Percentiles rank a stretch among this genome's conserved stretches.
These are phyloP conservation scores for Monosporascus sp. DNA, from an alignment of 2,329 filamentous ascomycete species.

Conservation along the genomic window DNA sequence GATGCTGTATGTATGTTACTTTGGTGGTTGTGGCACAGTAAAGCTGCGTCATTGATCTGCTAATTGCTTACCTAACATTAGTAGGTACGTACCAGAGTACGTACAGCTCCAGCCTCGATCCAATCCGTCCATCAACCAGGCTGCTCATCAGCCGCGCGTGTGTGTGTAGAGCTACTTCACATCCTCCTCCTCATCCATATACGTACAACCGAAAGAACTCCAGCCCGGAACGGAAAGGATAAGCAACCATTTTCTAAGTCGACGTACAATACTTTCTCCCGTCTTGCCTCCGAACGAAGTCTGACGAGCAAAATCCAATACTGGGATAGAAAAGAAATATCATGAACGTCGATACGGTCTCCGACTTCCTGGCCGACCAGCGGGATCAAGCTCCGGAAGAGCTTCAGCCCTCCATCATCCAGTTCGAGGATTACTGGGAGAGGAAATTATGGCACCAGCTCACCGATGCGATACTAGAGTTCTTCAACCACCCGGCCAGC, in stretches of 20 bases:
- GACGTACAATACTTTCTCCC: too few relatives aligned
- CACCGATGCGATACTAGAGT: conserved; percentile 80
- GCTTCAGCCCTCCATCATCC: conserved; percentile 80
- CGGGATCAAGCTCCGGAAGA: conserved; percentile 83
- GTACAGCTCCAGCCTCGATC: background rate
- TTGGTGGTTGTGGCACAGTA: background rate
- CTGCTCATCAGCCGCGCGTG: conserved; percentile 39
- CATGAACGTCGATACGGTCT: conserved; percentile 85
- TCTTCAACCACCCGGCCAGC: conserved; percentile 80
- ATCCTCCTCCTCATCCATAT: too few relatives aligned
- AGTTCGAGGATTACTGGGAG: conserved; percentile 97
- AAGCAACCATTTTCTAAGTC: too few relatives aligned
- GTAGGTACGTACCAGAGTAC: conserved; percentile 16
- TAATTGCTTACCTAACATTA: too few relatives aligned
- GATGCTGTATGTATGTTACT: too few relatives aligned
- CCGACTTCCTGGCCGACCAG: conserved; percentile 88
- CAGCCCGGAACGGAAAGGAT: too few relatives aligned
- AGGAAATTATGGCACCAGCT: conserved; percentile 99
- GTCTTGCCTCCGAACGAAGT: background rate
- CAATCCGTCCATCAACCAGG: conserved; percentile 30
- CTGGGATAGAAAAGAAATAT: conserved; percentile 7
- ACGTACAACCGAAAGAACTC: too few relatives aligned
- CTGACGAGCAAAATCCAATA: background rate
- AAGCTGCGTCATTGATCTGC: background rate
- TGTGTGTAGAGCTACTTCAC: too few relatives aligned